Conservation (phyloP, 2,329 filamentous ascomycete genomes). For the Botrytis pseudocinerea region DNA sequence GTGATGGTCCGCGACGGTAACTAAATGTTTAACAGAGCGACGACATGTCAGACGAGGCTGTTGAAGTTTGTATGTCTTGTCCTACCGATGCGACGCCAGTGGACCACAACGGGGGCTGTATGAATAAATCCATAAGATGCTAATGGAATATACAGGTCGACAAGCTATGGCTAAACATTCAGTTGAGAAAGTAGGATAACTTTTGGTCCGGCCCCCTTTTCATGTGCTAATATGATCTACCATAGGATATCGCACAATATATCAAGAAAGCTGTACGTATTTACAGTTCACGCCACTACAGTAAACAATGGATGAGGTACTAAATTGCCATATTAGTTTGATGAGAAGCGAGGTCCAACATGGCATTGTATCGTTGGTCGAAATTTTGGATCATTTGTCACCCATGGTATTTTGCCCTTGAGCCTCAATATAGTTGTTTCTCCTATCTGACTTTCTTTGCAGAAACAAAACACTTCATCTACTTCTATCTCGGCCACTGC, state of each 20-base stretch:
- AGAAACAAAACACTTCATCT: conserved; percentile 99
- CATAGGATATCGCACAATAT: conserved; percentile 87
- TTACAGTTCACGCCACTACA: neutral
- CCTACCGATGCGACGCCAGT: conserved; percentile 52
- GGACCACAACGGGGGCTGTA: conserved; percentile 6
- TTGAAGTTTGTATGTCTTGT: conserved; percentile 81
- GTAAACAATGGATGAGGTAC: neutral
- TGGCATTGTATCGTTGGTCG: conserved; percentile 99
- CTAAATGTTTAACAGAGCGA: conserved; percentile 67
- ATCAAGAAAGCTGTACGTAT: conserved; percentile 83
- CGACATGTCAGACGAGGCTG: conserved; percentile 93
- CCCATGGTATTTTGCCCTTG: conserved; percentile 54
- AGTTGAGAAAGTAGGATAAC: conserved; percentile 63
- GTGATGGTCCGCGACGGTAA: conserved; percentile 14
- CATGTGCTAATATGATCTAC: conserved; percentile 27
- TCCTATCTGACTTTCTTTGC: neutral
- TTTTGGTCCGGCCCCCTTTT: conserved; percentile 5
- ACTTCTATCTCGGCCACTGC: conserved; percentile 99
- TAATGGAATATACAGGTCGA: conserved; percentile 52
- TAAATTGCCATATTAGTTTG: conserved; percentile 66
- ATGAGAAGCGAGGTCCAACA: conserved; percentile 93
- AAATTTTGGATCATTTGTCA: conserved; percentile 99
- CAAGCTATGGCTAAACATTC: conserved; percentile 71
- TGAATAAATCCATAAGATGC: neutral
- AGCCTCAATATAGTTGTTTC: neutral